Percentiles rank a stretch among this genome's conserved stretches.
Evolutionary conservation across 164 flowering plant species (phyloP).

Genomic region (Dillenia turbinata): DNA sequence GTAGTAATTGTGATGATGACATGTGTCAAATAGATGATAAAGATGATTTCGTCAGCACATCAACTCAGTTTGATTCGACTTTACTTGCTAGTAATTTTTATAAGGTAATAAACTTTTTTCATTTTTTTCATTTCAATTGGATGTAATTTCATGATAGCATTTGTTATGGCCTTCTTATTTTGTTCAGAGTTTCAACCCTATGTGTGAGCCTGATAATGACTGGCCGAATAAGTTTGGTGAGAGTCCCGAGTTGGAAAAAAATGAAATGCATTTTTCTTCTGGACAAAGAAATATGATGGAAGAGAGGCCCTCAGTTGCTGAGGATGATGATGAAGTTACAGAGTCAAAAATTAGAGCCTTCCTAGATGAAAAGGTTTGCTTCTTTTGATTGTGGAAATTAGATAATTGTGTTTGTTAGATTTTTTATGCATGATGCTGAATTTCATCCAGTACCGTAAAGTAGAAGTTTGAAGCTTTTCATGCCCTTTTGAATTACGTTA

Average conservation of each 20-base stretch:
- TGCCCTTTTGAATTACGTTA: slow-evolving; percentile 10
- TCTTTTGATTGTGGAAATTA: neutral
- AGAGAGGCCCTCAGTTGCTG: slow-evolving; percentile 26
- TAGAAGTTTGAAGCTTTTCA: neutral
- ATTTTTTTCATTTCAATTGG: neutral
- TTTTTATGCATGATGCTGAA: neutral
- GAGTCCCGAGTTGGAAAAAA: slow-evolving; percentile 32
- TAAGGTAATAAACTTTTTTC: slow-evolving; percentile 39
- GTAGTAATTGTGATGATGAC: slow-evolving; percentile 46
- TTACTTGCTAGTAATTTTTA: slow-evolving; percentile 30
- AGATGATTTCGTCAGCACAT: slow-evolving; percentile 36
- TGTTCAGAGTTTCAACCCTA: slow-evolving; percentile 60
- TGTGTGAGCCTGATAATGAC: slow-evolving; percentile 58
- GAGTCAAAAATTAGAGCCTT: slow-evolving; percentile 68
- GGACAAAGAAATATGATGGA: slow-evolving; percentile 20
- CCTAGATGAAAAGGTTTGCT: slow-evolving; percentile 65
- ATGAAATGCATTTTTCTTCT: slow-evolving; percentile 17
- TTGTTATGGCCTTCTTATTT: slow-evolving; percentile 8
- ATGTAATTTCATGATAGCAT: neutral
- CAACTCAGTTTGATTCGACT: slow-evolving; percentile 21
- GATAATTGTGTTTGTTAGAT: neutral
- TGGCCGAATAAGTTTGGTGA: slow-evolving; percentile 56
- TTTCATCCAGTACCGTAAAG: neutral
- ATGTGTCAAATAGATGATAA: slow-evolving; percentile 62
- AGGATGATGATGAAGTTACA: slow-evolving; percentile 72